Evolutionary conservation across 352 stramenopile species (phyloP).

Genomic region (Phytophthora parvispora): DNA sequence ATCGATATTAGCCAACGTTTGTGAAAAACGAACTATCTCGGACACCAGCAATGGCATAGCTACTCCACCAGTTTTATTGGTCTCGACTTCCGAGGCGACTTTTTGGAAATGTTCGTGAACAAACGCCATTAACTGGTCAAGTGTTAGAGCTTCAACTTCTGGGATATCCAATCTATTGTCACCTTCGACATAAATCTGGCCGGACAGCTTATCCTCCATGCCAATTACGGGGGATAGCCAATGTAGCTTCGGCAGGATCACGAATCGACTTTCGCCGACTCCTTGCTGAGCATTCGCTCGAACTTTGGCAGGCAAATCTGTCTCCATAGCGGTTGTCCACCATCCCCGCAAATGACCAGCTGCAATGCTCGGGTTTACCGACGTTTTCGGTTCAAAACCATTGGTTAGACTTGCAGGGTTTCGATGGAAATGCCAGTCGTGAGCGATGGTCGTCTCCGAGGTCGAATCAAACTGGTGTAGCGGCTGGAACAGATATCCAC

Average conservation of each 20-base stretch:
- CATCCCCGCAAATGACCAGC: conserved; percentile 65
- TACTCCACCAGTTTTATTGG: conserved; percentile 38
- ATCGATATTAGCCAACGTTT: conserved; percentile 16
- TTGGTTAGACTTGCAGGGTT: conserved; percentile 37
- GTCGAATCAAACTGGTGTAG: conserved; percentile 58
- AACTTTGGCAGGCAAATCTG: conserved; percentile 49
- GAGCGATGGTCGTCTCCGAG: conserved; percentile 44
- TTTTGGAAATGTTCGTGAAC: conserved; percentile 52
- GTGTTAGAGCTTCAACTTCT: conserved; percentile 37
- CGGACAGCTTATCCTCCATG: conserved; percentile 24
- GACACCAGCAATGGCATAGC: conserved; percentile 73
- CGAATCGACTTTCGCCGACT: conserved; percentile 58
- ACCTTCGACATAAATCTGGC: conserved; percentile 37
- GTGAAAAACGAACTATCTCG: conserved; percentile 50
- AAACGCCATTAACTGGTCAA: conserved; percentile 47
- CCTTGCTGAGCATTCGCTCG: conserved; percentile 32
- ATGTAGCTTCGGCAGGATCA: conserved; percentile 77
- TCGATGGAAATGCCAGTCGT: conserved; percentile 60
- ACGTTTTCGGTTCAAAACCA: neutral
- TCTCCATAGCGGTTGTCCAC: conserved; percentile 68
- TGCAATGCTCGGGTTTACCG: conserved; percentile 45
- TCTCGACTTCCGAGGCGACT: conserved; percentile 15
- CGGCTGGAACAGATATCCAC: conserved; percentile 77
- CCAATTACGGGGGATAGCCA: conserved; percentile 68
- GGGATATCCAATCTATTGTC: conserved; percentile 45